Conservation (phyloP, 208 protist species). For the Acanthamoeba lenticulata region DNA sequence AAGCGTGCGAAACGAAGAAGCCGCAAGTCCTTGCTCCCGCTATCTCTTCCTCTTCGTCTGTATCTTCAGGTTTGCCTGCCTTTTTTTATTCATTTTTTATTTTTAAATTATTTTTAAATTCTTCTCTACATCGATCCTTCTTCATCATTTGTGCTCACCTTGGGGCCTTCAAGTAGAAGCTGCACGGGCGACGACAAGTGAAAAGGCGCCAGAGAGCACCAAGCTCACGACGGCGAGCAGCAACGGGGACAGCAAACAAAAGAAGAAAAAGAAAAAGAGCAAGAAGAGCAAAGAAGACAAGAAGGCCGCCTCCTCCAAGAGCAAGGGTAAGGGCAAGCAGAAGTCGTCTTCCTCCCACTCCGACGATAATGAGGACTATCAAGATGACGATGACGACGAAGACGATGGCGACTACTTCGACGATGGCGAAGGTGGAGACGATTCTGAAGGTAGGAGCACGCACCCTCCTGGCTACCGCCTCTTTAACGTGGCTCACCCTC, state of each 20-base stretch:
- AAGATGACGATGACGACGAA: not conserved
- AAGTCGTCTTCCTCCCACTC: constrained; percentile 11
- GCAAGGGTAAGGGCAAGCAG: constrained; percentile 27
- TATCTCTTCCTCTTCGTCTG: not conserved
- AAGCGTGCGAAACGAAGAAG: constrained; percentile 30
- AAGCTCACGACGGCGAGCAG: not conserved
- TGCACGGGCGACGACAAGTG: not conserved
- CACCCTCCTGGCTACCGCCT: not conserved
- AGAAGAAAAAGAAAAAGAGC: not conserved
- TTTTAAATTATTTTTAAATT: not conserved
- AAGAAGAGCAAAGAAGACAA: not conserved
- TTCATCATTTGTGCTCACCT: no score
- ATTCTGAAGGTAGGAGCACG: not conserved
- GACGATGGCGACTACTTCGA: not conserved
- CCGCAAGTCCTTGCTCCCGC: not conserved
- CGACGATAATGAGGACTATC: not conserved
- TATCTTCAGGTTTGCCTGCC: not conserved
- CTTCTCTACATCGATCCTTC: no score
- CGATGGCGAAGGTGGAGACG: not conserved
- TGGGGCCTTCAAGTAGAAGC: no score
- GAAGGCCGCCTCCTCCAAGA: not conserved
- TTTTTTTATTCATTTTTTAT: not conserved
- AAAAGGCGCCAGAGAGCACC: not conserved
- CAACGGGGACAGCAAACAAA: not conserved
- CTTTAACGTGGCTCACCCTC: not conserved